Base-by-base conservation (phyloP, 805 yeast species). In the Candida wancherniae region DNA sequence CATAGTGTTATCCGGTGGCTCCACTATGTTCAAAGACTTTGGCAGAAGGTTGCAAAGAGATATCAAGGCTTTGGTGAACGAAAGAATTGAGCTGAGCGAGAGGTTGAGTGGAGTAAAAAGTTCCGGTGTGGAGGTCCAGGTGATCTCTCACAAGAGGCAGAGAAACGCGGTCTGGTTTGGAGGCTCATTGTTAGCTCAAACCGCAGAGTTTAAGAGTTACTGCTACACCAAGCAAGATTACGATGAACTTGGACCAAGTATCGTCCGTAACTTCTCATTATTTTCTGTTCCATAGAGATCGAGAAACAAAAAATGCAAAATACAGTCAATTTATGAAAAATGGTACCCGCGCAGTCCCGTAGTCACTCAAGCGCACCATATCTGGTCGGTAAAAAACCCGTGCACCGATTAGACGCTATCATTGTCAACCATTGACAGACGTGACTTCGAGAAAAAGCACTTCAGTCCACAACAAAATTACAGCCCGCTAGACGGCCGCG, bases 151-250 rank as follows among this genome's bases (percentile, higher is more conserved):
- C 67, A 87, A 90, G 69, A 84, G 92, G 63, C 99, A 92, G 68
- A 77, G 96, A 58, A 86, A 92, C 53, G 99, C 99, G 3, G 99
- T 92, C 37, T 92, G 99, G 99, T 92, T 90, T 57, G 99, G 99
- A 48, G 99, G 99, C 46, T 84, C 95, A 13, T 67, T 92, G 47
- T 71, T 92, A 55, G 97, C 99, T 1, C 97, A 90, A 67, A 92
- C 99, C 8, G 79, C 94, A 14, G 98, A 92, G 63, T 92, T 92
- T 67, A 85, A 83, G 62, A 78, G 94, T 58, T 88, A 88, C 62
- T 92, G 97, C 59, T 92, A 92, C 67, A 90, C 98, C 15, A 92
- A 92, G 67, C 80, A 82, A 53, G 98, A 92, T 55, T 92, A 92
- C 61, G 98, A 92, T 54, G 99, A 92, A 65, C 81, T 81, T 53